Evolutionary conservation across 441 rosid species (phyloP).

Genomic region (Gossypium gossypioides): DNA sequence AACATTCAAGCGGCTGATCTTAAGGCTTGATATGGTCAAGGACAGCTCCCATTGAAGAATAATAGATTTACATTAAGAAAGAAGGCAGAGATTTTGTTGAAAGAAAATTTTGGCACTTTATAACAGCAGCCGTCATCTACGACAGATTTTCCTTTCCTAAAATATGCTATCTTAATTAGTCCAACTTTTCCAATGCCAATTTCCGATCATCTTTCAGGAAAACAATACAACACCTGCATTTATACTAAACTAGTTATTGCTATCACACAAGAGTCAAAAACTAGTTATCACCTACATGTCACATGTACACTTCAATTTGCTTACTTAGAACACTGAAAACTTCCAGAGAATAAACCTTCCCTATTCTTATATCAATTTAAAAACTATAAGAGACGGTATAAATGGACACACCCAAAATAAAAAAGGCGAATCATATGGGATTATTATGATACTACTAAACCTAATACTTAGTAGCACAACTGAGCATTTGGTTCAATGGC

Average conservation of each 20-base stretch:
- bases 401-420: background rate
- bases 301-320: background rate
- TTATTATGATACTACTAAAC: background rate
- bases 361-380: background rate
- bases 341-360: background rate
- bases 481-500: background rate
- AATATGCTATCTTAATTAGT: background rate
- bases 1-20: background rate
- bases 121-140: background rate
- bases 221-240: background rate
- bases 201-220: background rate
- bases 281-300: background rate
- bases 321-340: background rate
- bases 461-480: background rate
- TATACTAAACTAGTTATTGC: background rate
- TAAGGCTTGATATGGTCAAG: background rate
- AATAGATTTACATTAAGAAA: background rate
- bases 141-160: background rate
- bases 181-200: background rate
- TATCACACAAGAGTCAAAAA: background rate
- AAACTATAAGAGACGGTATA: background rate
- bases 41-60: background rate
- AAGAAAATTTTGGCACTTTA: background rate
- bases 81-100: background rate
- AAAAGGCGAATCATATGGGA: background rate